Evolutionary conservation across 2,329 filamentous ascomycete genomes (phyloP).

Genomic region (Aspergillus hortae): DNA sequence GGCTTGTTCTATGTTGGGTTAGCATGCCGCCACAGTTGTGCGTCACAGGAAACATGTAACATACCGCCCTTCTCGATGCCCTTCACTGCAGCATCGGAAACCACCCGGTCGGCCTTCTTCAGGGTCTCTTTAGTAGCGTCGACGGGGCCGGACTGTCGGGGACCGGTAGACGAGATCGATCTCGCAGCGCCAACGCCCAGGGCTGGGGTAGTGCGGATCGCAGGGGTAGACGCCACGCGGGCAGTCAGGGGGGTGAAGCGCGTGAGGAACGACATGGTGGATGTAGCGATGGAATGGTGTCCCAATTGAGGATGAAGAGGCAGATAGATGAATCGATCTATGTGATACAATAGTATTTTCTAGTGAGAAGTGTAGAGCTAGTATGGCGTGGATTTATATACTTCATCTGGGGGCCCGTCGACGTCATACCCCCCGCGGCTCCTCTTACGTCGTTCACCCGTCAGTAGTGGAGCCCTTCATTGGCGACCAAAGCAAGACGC

Average conservation of each 20-base stretch:
- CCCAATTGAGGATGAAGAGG: background rate
- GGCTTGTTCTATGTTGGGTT: slow-evolving; percentile 45
- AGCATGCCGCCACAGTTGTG: background rate
- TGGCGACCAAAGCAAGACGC: slow-evolving; percentile 1
- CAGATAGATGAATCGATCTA: background rate
- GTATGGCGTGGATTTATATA: background rate
- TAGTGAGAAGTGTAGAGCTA: no score
- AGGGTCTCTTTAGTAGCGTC: slow-evolving; percentile 57
- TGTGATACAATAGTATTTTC: no score
- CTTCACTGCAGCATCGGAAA: slow-evolving; percentile 56
- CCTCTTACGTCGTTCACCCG: slow-evolving; percentile 22
- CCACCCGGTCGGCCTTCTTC: slow-evolving; percentile 55
- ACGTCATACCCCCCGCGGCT: slow-evolving; percentile 10
- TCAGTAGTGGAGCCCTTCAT: slow-evolving; percentile 16
- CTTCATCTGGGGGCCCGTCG: background rate
- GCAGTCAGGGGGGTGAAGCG: slow-evolving; percentile 29
- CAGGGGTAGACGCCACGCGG: slow-evolving; percentile 14
- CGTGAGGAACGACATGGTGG: slow-evolving; percentile 35
- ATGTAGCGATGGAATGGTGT: background rate
- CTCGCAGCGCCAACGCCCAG: slow-evolving; percentile 17
- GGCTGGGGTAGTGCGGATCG: slow-evolving; percentile 7
- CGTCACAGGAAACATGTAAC: slow-evolving; percentile 21
- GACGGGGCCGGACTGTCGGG: slow-evolving; percentile 49
- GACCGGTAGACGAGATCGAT: slow-evolving; percentile 52
- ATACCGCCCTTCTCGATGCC: slow-evolving; percentile 62